Conservation (phyloP, 352 stramenopile genomes). For the Aphanomyces euteiches region DNA sequence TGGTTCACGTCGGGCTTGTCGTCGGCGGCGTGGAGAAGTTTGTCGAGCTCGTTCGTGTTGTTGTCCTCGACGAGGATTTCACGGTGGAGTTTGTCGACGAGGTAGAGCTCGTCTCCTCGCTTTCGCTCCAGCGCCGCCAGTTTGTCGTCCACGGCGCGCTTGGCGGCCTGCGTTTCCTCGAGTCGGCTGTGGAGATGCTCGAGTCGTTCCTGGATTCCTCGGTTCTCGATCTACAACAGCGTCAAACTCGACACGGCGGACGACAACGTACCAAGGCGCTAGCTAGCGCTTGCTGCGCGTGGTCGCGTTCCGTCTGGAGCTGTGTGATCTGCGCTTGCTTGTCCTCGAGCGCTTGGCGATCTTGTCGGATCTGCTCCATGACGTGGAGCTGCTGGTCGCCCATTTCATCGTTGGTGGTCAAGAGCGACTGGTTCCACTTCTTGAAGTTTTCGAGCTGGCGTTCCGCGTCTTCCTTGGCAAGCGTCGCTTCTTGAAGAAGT, state of each 20-base stretch:
- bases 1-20: neutral
- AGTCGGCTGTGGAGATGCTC: constrained; percentile 58
- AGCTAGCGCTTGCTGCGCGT: neutral
- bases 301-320: constrained; percentile 21
- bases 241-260: neutral
- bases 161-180: constrained; percentile 19
- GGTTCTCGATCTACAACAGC: constrained; percentile 37
- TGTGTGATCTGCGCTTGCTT: neutral
- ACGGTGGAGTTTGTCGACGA: constrained; percentile 7
- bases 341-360: neutral
- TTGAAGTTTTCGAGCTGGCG: constrained; percentile 11
- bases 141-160: neutral
- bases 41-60: constrained; percentile 23
- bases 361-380: neutral
- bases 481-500: constrained; percentile 13
- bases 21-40: constrained; percentile 5
- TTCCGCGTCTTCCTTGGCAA: neutral
- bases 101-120: constrained; percentile 6
- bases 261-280: neutral
- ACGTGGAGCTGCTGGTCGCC: neutral
- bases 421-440: constrained; percentile 27
- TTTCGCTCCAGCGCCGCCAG: constrained; percentile 5
- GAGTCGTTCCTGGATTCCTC: constrained; percentile 44
- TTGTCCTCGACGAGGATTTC: constrained; percentile 27
- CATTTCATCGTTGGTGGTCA: constrained; percentile 19